Evolutionary conservation across 306 rosid genomes (phyloP), one percentile per base, ranked within the genome.

Genomic region (Trichosanthes cucumerina): DNA sequence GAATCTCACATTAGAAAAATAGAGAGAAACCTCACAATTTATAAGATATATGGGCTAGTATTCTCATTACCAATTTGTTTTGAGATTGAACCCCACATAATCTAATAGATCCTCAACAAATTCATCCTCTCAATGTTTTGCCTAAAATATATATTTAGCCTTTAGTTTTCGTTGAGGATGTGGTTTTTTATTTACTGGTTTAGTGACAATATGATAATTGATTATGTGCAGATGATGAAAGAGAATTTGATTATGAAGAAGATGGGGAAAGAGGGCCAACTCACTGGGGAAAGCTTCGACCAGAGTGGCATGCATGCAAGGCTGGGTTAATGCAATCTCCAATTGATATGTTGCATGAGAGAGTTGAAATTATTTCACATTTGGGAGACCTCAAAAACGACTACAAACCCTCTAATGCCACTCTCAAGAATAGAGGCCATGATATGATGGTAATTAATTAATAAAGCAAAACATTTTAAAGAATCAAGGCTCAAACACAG

Each of bases 241-340:
- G 78, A 0, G 96, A 84, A 83, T 91, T 90, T 75, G 79, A 68
- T 60, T 93, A 93, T 39, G 85, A 78, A 4, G 41, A 56, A 2
- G 46, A 47, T 26, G 76, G 90, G 23, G 77, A 44, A 13, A 83
- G 5, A 46, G 98, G 98, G 52, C 98, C 98, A 18, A 28, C 15
- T 16, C 70, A 76, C 1, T 93, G 98, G 98, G 97, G 97, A 52
- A 52, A 81, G 18, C 82, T 93, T 24, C 85, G 46, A 21, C 82
- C 78, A 0, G 92, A 93, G 59, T 91, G 98, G 98, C 78, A 76
- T 5, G 0, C 14, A 28, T 93, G 97, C 31, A 88, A 79, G 52
- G 75, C 6, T 39, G 98, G 98, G 49, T 14, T 79, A 10, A 81
- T 87, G 96, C 98, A 93, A 82, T 93, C 98, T 2, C 98, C 98